Evolutionary conservation across 140 eudicot genomes (phyloP), one percentile per base, ranked within the genome.

Genomic region (Anethum foeniculum): DNA sequence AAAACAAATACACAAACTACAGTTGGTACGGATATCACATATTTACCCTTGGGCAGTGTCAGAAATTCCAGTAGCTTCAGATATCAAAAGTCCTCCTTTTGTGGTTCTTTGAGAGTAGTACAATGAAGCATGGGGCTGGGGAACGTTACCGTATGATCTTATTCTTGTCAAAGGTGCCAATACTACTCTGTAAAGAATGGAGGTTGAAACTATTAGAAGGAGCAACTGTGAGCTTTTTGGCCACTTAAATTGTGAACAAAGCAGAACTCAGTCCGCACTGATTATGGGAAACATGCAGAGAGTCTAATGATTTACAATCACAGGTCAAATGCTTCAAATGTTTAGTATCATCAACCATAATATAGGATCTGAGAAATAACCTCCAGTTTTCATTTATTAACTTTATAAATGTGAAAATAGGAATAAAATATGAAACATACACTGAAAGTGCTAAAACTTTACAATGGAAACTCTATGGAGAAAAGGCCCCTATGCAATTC

Each of bases 31-130:
- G 14, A 46, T 46, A 10, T 46, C 13, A 46, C n/a, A n/a, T 52
- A 64, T 9, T 75, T 82, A 82, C 85, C 81, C 81, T 82, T 76
- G 85, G 49, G 85, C 81, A 10, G 81, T 82, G 36, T 82, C 85
- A 64, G 85, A 82, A 77, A 82, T 78, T 64, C 85, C 85, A 15
- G 85, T 65, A 19, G 85, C 81, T 67, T 82, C 77, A 10, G 85
- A 36, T 46, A 76, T 71, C 43, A 79, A 16, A 79, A 79, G 75
- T 0, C 81, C 81, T 1, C 81, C 81, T 16, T 79, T 79, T 0
- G 82, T 79, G 46, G 77, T 65, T 79, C 82, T 65, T 67, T 79
- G 82, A 6, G 82, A 65, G 67, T 79, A 79, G 67, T 79, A 79
- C n/a, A 79, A 67, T 46, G 67, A 7, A 64, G 82, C 82, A 79